Evolutionary conservation across 2,329 filamentous ascomycete genomes (phyloP), one percentile per base, ranked within the genome.

Genomic region (Sordariomycetes sp.): DNA sequence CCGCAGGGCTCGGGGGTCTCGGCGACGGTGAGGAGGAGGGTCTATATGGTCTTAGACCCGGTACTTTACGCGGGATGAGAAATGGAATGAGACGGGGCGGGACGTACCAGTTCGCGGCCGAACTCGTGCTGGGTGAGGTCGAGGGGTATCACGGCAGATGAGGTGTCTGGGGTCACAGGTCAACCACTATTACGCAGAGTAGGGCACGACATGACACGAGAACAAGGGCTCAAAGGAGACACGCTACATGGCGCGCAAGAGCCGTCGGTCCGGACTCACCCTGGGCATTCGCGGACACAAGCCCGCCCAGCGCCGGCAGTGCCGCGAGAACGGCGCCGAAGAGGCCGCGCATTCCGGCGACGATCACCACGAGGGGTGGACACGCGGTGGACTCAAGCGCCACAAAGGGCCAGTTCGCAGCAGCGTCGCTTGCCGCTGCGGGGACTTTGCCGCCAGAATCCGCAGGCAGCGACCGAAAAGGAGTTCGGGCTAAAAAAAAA

Each of bases 71-170:
- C 25, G 6, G 57, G 51, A 17, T 25, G 12, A 54, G 54, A 53
- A 53, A 50, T 39, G 53, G 12, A 35, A 50, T 24, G 24, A 55
- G 8, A 45, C n/a, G n/a, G 25, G 28, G 10, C 25, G 52, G 28
- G n/a, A 53, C 56, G 22, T 57, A 57, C 56, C 56, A 57, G 45
- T 58, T 55, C 57, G 17, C 57, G 53, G 24, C 32, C 54, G 25
- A 54, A 56, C 6, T 28, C 51, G 17, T 52, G 25, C 3, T 55
- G 50, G 32, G 50, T 22, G 39, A 57, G 55, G 53, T 55, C 56
- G 22, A 61, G 56, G n/a, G 39, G 53, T 15, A 56, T 53, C 34
- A 56, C 42, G 6, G 55, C 55, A 28, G 55, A 52, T 25, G 55
- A 48, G n/a, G 55, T 56, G 22, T 52, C 55, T 56, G 48, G 36